These are phyloP conservation scores for Phytopythium boreale DNA, from an alignment of 352 stramenopile genomes.

Conservation along the genomic window DNA sequence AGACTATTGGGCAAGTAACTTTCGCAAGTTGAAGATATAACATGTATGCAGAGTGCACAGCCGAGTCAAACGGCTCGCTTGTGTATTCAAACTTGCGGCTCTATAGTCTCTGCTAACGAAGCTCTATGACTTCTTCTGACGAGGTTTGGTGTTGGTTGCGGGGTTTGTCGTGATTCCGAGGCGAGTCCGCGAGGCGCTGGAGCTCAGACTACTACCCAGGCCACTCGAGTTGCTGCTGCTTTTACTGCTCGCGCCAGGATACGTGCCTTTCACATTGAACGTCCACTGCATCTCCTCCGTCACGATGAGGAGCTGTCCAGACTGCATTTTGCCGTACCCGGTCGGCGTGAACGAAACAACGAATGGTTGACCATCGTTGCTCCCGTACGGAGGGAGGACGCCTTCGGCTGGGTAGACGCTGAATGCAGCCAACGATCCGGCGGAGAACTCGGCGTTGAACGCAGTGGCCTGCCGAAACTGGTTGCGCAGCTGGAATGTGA, in stretches of 20 bases:
- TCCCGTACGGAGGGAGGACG: slow-evolving; percentile 70
- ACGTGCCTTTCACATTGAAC: slow-evolving; percentile 89
- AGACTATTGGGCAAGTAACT: too few relatives aligned
- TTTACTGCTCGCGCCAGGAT: slow-evolving; percentile 53
- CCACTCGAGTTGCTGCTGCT: slow-evolving; percentile 32
- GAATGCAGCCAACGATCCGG: slow-evolving; percentile 85
- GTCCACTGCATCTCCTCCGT: slow-evolving; percentile 93
- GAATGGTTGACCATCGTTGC: slow-evolving; percentile 68
- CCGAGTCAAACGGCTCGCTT: too few relatives aligned
- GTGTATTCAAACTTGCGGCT: too few relatives aligned
- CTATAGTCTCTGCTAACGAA: background rate
- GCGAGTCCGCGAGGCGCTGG: slow-evolving; percentile 35
- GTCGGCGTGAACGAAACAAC: slow-evolving; percentile 89
- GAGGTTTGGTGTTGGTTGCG: background rate
- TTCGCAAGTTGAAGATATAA: too few relatives aligned
- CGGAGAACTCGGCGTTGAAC: slow-evolving; percentile 88
- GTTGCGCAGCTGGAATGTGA: slow-evolving; percentile 88
- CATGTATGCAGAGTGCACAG: too few relatives aligned
- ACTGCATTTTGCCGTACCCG: slow-evolving; percentile 91
- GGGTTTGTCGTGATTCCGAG: slow-evolving; percentile 24
- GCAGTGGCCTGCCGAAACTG: slow-evolving; percentile 67
- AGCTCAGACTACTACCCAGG: slow-evolving; percentile 37
- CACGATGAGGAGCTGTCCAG: slow-evolving; percentile 78
- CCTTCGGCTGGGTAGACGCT: slow-evolving; percentile 83
- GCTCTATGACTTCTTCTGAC: background rate